Conservation (phyloP, 2,329 filamentous ascomycete genomes). For the Ascochyta lentis region DNA sequence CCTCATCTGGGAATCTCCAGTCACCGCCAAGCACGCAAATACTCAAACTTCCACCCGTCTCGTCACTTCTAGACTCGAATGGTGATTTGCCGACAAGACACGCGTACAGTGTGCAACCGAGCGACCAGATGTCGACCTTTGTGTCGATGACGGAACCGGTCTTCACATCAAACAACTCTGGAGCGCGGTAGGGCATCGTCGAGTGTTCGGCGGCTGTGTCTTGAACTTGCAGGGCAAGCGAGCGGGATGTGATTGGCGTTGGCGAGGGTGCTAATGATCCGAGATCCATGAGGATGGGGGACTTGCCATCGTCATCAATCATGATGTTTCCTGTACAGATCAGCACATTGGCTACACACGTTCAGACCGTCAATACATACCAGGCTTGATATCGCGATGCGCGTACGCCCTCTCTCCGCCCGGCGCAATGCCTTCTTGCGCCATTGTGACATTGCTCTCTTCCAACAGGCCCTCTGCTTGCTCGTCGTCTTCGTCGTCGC, state of each 20-base stretch:
- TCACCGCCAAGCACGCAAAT: conserved; percentile 93
- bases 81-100: conserved; percentile 96
- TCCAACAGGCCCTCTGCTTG: conserved; percentile 87
- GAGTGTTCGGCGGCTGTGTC: conserved; percentile 95
- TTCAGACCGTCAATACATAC: conserved; percentile 55
- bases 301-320: conserved; percentile 89
- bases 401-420: conserved; percentile 81
- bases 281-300: conserved; percentile 95
- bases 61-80: conserved; percentile 93
- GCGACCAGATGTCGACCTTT: conserved; percentile 96
- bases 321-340: conserved; percentile 83
- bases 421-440: conserved; percentile 71
- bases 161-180: conserved; percentile 97
- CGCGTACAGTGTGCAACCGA: conserved; percentile 97
- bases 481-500: conserved; percentile 71
- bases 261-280: conserved; percentile 89
- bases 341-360: conserved; percentile 9
- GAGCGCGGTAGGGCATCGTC: conserved; percentile 98
- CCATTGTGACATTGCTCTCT: conserved; percentile 72
- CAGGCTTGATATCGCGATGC: conserved; percentile 96
- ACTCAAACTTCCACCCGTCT: conserved; percentile 91
- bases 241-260: conserved; percentile 86
- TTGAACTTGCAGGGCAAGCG: conserved; percentile 88
- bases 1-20: conserved; percentile 95
- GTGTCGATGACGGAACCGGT: conserved; percentile 91